These are phyloP conservation scores for Myochromella boudieri DNA, from an alignment of 768 basidiomycete genomes.

Conservation along the genomic window DNA sequence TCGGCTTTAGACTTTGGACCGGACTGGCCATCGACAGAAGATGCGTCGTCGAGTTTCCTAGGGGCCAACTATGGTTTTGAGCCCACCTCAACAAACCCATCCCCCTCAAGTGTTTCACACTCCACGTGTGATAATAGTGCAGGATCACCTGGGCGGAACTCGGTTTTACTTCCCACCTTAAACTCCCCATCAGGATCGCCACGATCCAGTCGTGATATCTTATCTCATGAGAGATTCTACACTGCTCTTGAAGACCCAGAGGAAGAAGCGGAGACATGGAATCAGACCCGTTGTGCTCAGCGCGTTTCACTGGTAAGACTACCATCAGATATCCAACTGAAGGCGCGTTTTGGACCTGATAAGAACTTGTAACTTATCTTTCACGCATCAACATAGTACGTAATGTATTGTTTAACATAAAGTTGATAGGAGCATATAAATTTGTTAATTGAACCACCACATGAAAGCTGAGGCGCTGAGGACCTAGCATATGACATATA, in stretches of 20 bases:
- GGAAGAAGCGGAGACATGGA: slow-evolving; percentile 88
- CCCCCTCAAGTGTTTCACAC: slow-evolving; percentile 20
- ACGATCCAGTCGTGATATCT: slow-evolving; percentile 17
- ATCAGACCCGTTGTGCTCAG: slow-evolving; percentile 80
- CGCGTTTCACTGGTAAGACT: slow-evolving; percentile 80
- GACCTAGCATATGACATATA: too few species aligned
- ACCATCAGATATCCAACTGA: slow-evolving; percentile 51
- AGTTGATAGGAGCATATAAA: not conserved
- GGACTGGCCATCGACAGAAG: slow-evolving; percentile 48
- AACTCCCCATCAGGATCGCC: slow-evolving; percentile 9
- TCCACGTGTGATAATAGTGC: slow-evolving; percentile 20
- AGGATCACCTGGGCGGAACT: slow-evolving; percentile 5
- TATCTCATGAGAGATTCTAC: slow-evolving; percentile 45
- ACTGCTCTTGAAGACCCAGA: slow-evolving; percentile 45
- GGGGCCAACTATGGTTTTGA: slow-evolving; percentile 30
- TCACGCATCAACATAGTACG: not conserved
- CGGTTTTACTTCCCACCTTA: slow-evolving; percentile 2
- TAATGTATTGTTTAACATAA: slow-evolving; percentile 12
- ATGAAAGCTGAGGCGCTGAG: too few species aligned
- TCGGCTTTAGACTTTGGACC: slow-evolving; percentile 61
- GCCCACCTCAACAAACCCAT: slow-evolving; percentile 32
- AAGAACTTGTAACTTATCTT: too few species aligned
- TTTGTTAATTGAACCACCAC: too few species aligned
- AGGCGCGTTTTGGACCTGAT: slow-evolving; percentile 27
- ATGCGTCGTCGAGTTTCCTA: slow-evolving; percentile 32